phyloP scores from a whole-genome alignment of 176 grass and related monocot species.

The Ampelocalamus luodianensis region DNA sequence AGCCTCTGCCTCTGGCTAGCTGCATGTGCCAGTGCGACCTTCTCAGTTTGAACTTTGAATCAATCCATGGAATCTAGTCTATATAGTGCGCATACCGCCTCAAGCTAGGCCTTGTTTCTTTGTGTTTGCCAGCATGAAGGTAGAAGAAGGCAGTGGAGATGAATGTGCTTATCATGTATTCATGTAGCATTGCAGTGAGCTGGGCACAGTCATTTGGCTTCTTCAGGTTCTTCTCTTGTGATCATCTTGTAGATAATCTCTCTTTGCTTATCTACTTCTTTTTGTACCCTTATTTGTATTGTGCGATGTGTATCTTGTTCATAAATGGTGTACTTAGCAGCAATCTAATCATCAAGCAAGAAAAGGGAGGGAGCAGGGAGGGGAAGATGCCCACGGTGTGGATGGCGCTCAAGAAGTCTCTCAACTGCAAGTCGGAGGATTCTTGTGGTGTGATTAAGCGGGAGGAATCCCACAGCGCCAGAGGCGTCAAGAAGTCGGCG shows the following conservation, averaged over 20 bases:
- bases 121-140: too few species aligned
- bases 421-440: slow-evolving; percentile 64
- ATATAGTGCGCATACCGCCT: too few species aligned
- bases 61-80: neutral
- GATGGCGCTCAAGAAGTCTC: slow-evolving; percentile 69
- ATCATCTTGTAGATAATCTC: neutral
- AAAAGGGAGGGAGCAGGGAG: neutral
- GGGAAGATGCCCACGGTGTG: slow-evolving; percentile 57
- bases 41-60: neutral
- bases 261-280: neutral
- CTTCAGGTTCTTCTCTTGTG: neutral
- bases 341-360: neutral
- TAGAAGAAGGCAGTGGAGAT: neutral
- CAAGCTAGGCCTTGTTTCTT: too few species aligned
- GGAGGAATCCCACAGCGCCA: slow-evolving; percentile 34
- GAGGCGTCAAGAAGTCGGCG: slow-evolving; percentile 37
- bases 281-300: neutral
- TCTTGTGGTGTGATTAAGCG: slow-evolving; percentile 54
- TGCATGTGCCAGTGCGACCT: neutral
- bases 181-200: neutral
- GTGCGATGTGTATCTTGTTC: neutral
- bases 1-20: neutral
- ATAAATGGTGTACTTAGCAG: slow-evolving; percentile 15
- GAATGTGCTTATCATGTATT: neutral
- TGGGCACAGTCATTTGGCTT: neutral